Conservation (phyloP, 1,139 yeast genomes). For the Geotrichum restrictum region DNA sequence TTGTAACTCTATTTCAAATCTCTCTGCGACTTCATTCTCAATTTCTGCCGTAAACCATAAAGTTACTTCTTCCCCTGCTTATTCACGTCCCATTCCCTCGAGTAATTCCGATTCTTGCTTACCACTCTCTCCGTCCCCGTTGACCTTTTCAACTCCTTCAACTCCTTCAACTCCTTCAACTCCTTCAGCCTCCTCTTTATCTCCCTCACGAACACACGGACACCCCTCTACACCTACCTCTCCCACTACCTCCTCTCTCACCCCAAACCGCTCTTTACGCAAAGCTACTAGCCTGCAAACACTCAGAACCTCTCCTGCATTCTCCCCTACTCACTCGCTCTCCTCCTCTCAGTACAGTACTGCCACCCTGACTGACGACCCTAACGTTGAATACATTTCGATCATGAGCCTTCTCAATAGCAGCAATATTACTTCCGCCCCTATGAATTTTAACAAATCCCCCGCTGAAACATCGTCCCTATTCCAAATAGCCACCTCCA, state of each 20-base stretch:
- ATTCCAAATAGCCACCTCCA: slow-evolving; percentile 61
- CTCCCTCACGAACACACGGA: background rate
- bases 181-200: too few species aligned
- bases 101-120: slow-evolving; percentile 11
- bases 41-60: slow-evolving; percentile 1
- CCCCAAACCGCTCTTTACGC: background rate
- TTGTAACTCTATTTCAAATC: background rate
- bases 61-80: slow-evolving; percentile 15
- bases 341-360: background rate
- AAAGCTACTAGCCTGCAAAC: background rate
- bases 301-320: slow-evolving; percentile 6
- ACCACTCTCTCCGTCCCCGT: background rate
- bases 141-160: background rate
- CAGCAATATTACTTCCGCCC: slow-evolving; percentile 4
- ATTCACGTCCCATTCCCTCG: background rate
- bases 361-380: background rate
- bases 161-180: background rate
- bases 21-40: background rate
- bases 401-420: background rate
- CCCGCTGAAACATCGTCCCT: slow-evolving; percentile 46
- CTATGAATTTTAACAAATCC: slow-evolving; percentile 3
- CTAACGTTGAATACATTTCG: background rate
- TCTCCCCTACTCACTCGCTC: background rate
- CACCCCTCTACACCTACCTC: background rate
- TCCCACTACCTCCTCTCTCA: background rate